Evolutionary conservation across 768 basidiomycete species (phyloP).

Genomic region (Russula abietina): DNA sequence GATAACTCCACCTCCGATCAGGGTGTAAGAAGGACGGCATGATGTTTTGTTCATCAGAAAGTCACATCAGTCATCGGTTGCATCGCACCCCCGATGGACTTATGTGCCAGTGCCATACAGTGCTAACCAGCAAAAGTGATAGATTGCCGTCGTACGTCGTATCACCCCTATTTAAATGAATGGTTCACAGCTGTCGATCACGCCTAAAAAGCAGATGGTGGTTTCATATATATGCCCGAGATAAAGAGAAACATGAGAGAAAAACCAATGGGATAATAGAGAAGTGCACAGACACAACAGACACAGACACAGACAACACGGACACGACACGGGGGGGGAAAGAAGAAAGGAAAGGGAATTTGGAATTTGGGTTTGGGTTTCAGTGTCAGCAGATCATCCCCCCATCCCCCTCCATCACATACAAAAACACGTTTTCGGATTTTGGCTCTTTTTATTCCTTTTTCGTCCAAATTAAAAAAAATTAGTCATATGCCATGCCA

Average conservation of each 20-base stretch:
- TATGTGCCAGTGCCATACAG: no score
- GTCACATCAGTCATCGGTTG: constrained; percentile 12
- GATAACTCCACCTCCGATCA: constrained; percentile 10
- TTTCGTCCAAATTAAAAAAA: constrained; percentile 15
- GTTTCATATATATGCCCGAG: background rate
- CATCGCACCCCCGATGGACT: constrained; percentile 3
- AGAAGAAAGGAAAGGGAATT: background rate
- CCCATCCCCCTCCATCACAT: no score
- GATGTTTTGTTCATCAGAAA: constrained; percentile 5
- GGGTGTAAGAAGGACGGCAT: background rate
- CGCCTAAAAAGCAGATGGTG: background rate
- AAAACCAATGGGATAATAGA: no score
- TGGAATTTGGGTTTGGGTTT: no score
- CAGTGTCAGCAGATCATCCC: background rate
- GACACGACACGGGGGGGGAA: no score
- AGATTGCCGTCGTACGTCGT: constrained; percentile 3
- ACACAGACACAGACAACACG: background rate
- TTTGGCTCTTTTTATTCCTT: constrained; percentile 15
- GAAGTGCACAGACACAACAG: no score
- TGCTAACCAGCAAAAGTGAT: constrained; percentile 7
- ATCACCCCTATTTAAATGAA: background rate
- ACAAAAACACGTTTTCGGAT: background rate
- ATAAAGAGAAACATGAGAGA: background rate
- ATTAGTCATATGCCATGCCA: no score
- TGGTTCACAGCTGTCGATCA: no score